phyloP scores from a whole-genome alignment of 768 basidiomycete genomes.

The Calocybe indica region DNA sequence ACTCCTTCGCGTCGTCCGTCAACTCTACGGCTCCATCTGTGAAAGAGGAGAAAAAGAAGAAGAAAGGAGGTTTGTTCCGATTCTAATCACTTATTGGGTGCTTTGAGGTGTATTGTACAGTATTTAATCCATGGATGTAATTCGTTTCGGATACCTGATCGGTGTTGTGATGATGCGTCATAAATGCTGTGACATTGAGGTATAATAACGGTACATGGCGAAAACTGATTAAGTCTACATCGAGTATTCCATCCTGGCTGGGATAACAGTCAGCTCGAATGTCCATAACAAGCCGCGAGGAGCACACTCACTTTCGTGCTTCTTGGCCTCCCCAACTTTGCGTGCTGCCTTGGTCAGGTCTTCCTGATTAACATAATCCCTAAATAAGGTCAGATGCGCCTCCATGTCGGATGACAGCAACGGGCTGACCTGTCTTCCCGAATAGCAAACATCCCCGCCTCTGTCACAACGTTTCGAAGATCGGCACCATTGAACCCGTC shows the following conservation, averaged over 20 bases:
- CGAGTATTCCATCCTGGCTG: slow-evolving; percentile 53
- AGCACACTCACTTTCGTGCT: slow-evolving; percentile 82
- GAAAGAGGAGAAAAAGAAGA: slow-evolving; percentile 67
- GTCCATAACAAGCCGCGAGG: not conserved
- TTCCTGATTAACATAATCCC: slow-evolving; percentile 90
- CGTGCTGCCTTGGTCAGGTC: slow-evolving; percentile 94
- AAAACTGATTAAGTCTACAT: slow-evolving; percentile 19
- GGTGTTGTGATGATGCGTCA: not conserved
- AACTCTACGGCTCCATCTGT: slow-evolving; percentile 27
- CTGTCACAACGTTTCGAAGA: slow-evolving; percentile 89
- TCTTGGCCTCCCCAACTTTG: slow-evolving; percentile 95
- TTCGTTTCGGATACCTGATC: not conserved
- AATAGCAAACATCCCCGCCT: slow-evolving; percentile 98
- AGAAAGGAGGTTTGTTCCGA: slow-evolving; percentile 67
- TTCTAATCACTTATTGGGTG: slow-evolving; percentile 33
- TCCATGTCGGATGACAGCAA: not conserved
- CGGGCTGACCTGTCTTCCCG: slow-evolving; percentile 76
- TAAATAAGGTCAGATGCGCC: slow-evolving; percentile 15
- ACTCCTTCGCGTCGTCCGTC: slow-evolving; percentile 42
- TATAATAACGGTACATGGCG: slow-evolving; percentile 11
- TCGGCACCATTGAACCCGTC: slow-evolving; percentile 97
- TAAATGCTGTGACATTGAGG: not conserved
- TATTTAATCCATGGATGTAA: slow-evolving; percentile 12
- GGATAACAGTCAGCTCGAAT: not conserved
- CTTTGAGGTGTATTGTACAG: slow-evolving; percentile 12